Conservation (phyloP, 176 grass and related monocot species). For the Secale cereale region DNA sequence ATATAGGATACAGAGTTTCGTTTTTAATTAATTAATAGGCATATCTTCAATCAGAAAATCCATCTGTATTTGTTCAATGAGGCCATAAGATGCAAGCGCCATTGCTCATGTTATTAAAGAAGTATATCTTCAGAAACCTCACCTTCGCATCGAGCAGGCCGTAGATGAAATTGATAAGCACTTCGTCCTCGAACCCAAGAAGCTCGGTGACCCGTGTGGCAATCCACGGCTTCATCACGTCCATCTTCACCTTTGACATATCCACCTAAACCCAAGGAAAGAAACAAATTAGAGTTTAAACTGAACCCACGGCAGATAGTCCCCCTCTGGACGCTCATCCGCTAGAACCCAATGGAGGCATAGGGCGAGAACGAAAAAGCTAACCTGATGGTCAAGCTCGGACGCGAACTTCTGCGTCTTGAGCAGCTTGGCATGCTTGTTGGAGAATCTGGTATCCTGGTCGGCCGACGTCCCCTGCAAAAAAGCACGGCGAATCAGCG, state of each 20-base stretch:
- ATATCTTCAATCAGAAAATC: background rate
- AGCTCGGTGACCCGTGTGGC: conserved; percentile 83
- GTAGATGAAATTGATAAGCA: conserved; percentile 96
- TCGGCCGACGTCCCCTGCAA: conserved; percentile 92
- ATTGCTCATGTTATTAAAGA: conserved; percentile 12
- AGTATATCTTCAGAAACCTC: background rate
- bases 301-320: background rate
- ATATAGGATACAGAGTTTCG: background rate
- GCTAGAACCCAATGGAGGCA: background rate
- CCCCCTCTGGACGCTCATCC: background rate
- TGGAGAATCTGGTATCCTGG: conserved; percentile 97
- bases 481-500: conserved; percentile 12
- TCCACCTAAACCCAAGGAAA: conserved; percentile 52
- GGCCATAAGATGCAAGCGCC: background rate
- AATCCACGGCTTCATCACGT: conserved; percentile 98
- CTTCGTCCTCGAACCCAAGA: conserved; percentile 97
- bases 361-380: background rate
- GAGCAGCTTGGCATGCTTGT: conserved; percentile 97
- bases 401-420: conserved; percentile 86
- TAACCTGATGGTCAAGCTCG: conserved; percentile 86
- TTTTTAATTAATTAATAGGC: background rate
- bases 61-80: background rate
- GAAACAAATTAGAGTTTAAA: background rate
- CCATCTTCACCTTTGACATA: conserved; percentile 92
- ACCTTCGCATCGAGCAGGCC: conserved; percentile 84